Evolutionary conservation across 441 rosid species (phyloP).

Genomic region (Erodium moschatum): DNA sequence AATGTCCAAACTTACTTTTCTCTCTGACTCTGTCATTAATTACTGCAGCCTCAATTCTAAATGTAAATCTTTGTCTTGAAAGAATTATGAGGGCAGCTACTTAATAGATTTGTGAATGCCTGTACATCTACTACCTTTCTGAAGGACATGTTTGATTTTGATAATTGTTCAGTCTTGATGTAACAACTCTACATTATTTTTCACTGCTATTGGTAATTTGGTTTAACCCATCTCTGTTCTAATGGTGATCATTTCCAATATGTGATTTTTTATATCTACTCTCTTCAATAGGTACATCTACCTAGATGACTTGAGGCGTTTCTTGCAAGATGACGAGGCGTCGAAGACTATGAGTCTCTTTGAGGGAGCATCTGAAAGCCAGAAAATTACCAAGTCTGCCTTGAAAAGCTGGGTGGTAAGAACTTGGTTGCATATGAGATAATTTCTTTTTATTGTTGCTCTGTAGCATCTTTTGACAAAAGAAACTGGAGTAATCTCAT

Average conservation of each 20-base stretch:
- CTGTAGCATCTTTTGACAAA: too few relatives aligned
- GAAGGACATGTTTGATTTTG: neutral
- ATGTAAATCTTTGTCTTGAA: too few relatives aligned
- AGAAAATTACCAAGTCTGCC: neutral
- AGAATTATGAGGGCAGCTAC: too few relatives aligned
- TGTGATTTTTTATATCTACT: too few relatives aligned
- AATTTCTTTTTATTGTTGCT: too few relatives aligned
- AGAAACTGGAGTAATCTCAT: too few relatives aligned
- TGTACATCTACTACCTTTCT: neutral
- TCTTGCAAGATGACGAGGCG: conserved; percentile 3
- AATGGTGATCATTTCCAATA: neutral
- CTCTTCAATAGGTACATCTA: neutral
- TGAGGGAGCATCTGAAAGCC: conserved; percentile 6
- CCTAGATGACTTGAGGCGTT: neutral
- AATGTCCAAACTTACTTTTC: conserved; percentile 44
- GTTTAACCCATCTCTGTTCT: neutral
- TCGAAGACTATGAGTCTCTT: neutral
- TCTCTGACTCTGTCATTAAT: conserved; percentile 27
- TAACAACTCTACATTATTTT: neutral
- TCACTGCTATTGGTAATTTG: neutral
- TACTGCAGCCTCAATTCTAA: too few relatives aligned
- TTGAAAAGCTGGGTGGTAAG: conserved; percentile 4
- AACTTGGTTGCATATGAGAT: neutral
- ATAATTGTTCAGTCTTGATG: neutral
- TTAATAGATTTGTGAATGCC: too few relatives aligned